Percentiles rank a stretch among this genome's conserved stretches.
Conservation (phyloP, 225 moss, liverwort and hornwort genomes). For the Polytrichum formosum region DNA sequence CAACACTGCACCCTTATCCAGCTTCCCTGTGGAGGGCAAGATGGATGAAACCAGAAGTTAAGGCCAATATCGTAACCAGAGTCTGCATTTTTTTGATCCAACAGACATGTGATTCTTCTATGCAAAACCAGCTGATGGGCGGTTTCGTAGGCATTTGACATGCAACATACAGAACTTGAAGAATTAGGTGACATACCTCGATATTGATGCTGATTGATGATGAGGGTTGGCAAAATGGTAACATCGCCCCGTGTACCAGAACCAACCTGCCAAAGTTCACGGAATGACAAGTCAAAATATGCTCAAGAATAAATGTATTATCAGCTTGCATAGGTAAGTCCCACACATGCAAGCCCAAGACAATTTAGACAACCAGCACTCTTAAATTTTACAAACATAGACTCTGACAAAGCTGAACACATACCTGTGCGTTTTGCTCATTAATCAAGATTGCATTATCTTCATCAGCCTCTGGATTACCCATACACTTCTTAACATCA, state of each 20-base stretch:
- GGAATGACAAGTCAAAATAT: background rate
- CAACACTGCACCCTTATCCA: conserved; percentile 77
- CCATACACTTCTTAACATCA: conserved; percentile 64
- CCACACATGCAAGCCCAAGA: background rate
- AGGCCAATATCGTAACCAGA: too few species aligned
- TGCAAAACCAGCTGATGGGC: too few species aligned
- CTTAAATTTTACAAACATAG: background rate
- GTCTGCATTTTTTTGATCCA: too few species aligned
- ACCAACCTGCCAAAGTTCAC: conserved; percentile 42
- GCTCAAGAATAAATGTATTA: background rate
- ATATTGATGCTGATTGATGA: conserved; percentile 75
- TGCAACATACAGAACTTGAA: too few species aligned
- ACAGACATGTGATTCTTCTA: too few species aligned
- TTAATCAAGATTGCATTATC: conserved; percentile 63
- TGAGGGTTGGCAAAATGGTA: conserved; percentile 77
- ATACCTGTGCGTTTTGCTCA: conserved; percentile 73
- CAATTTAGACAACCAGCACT: background rate
- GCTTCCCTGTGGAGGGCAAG: conserved; percentile 40
- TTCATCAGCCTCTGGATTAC: conserved; percentile 44
- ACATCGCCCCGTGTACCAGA: conserved; percentile 68
- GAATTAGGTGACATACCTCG: conserved; percentile 35
- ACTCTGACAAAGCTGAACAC: background rate
- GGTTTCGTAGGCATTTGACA: too few species aligned
- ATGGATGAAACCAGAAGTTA: too few species aligned
- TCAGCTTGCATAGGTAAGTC: background rate